Percentiles rank a stretch among this genome's conserved stretches.
Evolutionary conservation across 169 alveolate species (phyloP).

Genomic region (Plasmodium vinckei): DNA sequence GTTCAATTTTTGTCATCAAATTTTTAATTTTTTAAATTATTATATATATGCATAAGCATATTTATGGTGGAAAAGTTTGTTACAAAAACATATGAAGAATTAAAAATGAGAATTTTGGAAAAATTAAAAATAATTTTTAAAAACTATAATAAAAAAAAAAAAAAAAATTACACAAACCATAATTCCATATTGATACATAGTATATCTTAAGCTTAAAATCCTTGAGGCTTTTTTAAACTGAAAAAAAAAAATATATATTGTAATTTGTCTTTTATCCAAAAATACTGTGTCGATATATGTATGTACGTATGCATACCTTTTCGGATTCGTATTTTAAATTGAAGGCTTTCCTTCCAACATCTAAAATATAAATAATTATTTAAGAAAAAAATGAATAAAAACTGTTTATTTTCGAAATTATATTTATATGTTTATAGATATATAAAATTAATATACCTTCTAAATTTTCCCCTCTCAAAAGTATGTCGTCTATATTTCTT

Average conservation of each 20-base stretch:
- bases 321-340: slow-evolving; percentile 72
- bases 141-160: slow-evolving; percentile 67
- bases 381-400: neutral
- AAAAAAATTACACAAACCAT: slow-evolving; percentile 29
- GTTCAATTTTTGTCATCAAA: slow-evolving; percentile 3
- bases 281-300: neutral
- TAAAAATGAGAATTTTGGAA: slow-evolving; percentile 8
- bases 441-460: slow-evolving; percentile 78
- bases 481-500: slow-evolving; percentile 84
- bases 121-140: slow-evolving; percentile 69
- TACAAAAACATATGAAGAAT: slow-evolving; percentile 29
- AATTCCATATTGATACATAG: slow-evolving; percentile 73
- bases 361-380: slow-evolving; percentile 64
- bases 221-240: slow-evolving; percentile 77
- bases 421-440: neutral
- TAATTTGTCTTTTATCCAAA: neutral
- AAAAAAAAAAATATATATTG: slow-evolving; percentile 2
- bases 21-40: neutral
- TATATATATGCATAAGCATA: slow-evolving; percentile 10
- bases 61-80: neutral
- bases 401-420: neutral
- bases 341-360: slow-evolving; percentile 84
- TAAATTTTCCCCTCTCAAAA: slow-evolving; percentile 84
- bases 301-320: slow-evolving; percentile 42
- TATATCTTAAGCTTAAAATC: slow-evolving; percentile 66